A percentile compares a stretch with the other conserved stretches of the same genome.
phyloP scores from a whole-genome alignment of 2,329 filamentous ascomycete species.

The Diplodia intermedia region DNA sequence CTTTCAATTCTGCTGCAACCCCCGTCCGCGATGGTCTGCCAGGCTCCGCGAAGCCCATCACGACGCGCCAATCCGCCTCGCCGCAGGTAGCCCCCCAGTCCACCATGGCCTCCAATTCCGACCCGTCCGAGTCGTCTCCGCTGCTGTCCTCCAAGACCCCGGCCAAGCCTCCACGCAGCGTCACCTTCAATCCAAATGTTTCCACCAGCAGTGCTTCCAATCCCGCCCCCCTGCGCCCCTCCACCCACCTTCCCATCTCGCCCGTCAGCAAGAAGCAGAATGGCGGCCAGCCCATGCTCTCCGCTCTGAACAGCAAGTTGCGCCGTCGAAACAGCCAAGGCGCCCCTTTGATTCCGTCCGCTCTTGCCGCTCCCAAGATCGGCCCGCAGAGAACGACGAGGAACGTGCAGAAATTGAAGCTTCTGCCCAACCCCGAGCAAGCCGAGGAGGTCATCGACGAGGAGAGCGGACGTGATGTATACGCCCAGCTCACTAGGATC shows the following conservation, averaged over 20 bases:
- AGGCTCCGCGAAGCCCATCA: conserved; percentile 14
- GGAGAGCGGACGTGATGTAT: conserved; percentile 92
- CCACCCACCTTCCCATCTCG: conserved; percentile 41
- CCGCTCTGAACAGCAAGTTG: conserved; percentile 85
- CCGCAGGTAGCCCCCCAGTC: conserved; percentile 8
- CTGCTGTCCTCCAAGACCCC: conserved; percentile 46
- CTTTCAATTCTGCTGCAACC: background rate
- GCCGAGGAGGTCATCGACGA: conserved; percentile 78
- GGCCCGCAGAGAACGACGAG: conserved; percentile 95
- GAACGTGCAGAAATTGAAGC: conserved; percentile 94
- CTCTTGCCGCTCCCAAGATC: conserved; percentile 69
- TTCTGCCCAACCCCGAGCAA: conserved; percentile 89
- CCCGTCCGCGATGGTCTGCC: conserved; percentile 22
- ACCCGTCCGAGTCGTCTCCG: conserved; percentile 44
- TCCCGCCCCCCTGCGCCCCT: conserved; percentile 43
- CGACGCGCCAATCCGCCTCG: background rate
- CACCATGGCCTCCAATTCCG: conserved; percentile 26
- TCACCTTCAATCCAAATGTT: conserved; percentile 76
- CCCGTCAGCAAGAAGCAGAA: conserved; percentile 39
- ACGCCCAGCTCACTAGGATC: conserved; percentile 96
- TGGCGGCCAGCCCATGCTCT: conserved; percentile 59
- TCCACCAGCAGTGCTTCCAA: conserved; percentile 52
- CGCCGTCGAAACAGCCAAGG: conserved; percentile 85
- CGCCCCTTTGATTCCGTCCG: conserved; percentile 57
- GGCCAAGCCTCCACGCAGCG: conserved; percentile 62